Conservation (phyloP, 2,329 filamentous ascomycete species). For the Penicillium freii region DNA sequence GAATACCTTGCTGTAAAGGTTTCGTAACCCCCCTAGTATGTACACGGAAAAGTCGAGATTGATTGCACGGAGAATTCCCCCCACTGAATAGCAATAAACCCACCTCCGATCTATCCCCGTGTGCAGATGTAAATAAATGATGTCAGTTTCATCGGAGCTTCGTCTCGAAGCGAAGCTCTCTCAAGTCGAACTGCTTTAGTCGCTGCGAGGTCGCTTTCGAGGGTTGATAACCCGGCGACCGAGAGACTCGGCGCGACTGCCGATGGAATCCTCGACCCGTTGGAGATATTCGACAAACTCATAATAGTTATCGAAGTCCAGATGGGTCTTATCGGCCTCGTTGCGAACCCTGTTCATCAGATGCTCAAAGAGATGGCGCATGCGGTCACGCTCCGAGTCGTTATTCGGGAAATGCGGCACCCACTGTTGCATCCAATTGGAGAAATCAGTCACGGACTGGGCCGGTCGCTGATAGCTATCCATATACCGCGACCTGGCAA, state of each 20-base stretch:
- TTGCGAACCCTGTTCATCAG: not conserved
- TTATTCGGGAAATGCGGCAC: constrained; percentile 7
- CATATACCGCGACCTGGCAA: constrained; percentile 2
- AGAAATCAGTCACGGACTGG: constrained; percentile 11
- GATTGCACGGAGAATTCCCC: not conserved
- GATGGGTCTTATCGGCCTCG: constrained; percentile 3
- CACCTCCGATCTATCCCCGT: not conserved
- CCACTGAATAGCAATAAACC: not conserved
- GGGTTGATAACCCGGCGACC: constrained; percentile 1
- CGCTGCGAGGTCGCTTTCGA: constrained; percentile 5
- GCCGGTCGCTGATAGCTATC: constrained; percentile 1
- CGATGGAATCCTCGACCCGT: constrained; percentile 3
- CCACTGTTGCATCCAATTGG: constrained; percentile 9
- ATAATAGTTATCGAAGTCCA: constrained; percentile 10
- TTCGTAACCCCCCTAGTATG: not conserved
- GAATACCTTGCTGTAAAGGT: not conserved
- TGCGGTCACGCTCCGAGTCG: constrained; percentile 6
- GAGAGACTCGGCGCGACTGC: not conserved
- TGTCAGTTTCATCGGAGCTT: not conserved
- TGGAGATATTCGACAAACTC: constrained; percentile 11
- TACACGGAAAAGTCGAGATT: not conserved
- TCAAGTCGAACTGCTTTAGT: not conserved
- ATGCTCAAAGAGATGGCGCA: constrained; percentile 16
- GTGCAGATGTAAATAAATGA: not conserved
- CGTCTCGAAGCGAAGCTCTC: not conserved